Evolutionary conservation across 192 early-diverging fungal genomes (phyloP).

Genomic region (Jimgerdemannia flammicorona): DNA sequence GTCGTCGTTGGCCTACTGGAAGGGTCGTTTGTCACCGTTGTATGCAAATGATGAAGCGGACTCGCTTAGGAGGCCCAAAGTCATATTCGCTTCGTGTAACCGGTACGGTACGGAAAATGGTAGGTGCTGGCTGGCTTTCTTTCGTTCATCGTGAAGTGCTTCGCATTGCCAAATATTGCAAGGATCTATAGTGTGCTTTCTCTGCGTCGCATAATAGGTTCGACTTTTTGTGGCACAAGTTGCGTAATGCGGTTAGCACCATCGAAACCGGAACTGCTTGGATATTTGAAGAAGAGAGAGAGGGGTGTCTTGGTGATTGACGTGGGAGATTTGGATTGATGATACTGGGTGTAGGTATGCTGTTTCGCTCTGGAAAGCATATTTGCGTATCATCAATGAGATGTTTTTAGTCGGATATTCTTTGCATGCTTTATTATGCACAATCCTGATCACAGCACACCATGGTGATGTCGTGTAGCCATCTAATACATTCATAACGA

Average conservation of each 20-base stretch:
- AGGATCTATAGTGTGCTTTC: neutral
- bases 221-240: slow-evolving; percentile 27
- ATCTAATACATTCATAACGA: no score
- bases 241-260: slow-evolving; percentile 13
- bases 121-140: neutral
- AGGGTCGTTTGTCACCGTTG: slow-evolving; percentile 19
- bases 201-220: slow-evolving; percentile 2
- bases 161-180: neutral
- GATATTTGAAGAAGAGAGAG: slow-evolving; percentile 1
- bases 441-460: no score
- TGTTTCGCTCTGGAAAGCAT: no score
- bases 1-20: slow-evolving; percentile 25
- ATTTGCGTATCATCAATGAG: no score
- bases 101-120: slow-evolving; percentile 26
- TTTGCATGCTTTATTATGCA: no score
- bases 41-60: neutral
- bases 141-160: neutral
- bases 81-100: slow-evolving; percentile 23
- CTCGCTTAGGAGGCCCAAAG: neutral
- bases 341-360: no score
- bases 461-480: no score
- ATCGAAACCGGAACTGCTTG: neutral
- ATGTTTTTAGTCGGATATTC: no score
- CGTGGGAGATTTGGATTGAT: neutral
- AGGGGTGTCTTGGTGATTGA: slow-evolving; percentile 15